phyloP scores from a whole-genome alignment of 2,329 filamentous ascomycete species.

The Penicillium sclerotigenum region DNA sequence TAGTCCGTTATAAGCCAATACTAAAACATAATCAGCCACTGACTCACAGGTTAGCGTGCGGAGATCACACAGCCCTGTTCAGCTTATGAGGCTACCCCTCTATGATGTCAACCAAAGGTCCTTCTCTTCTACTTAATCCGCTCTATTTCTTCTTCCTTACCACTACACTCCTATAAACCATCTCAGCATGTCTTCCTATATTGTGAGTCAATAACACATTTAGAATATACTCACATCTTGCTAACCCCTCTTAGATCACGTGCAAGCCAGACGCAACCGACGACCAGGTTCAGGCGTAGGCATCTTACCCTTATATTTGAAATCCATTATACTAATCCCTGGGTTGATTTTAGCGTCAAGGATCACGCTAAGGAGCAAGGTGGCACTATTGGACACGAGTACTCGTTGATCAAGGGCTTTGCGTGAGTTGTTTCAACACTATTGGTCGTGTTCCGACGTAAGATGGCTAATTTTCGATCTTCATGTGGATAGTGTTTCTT shows the following conservation, averaged over 20 bases:
- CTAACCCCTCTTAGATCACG: slow-evolving; percentile 2
- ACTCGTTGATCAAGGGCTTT: slow-evolving; percentile 10
- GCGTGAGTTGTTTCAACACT: neutral
- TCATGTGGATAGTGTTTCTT: neutral
- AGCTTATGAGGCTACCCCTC: slow-evolving; percentile 6
- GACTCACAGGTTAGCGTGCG: neutral
- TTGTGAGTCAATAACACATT: neutral
- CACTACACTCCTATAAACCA: neutral
- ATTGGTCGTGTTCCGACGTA: neutral
- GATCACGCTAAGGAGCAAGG: slow-evolving; percentile 4
- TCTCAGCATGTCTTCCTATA: slow-evolving; percentile 3
- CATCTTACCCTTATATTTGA: neutral
- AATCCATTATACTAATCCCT: neutral
- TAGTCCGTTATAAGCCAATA: neutral
- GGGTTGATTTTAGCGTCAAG: neutral
- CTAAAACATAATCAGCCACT: neutral
- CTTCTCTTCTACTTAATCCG: neutral
- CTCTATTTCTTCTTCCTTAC: neutral
- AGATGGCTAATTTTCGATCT: neutral
- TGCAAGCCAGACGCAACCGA: slow-evolving; percentile 1
- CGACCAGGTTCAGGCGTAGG: slow-evolving; percentile 1
- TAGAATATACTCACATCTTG: neutral
- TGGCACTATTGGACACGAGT: slow-evolving; percentile 3
- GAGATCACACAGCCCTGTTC: slow-evolving; percentile 2
- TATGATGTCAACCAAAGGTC: slow-evolving; percentile 5